A percentile compares a stretch with the other conserved stretches of the same genome.
Conservation (phyloP, 495 filamentous ascomycete species). For the Daldinia loculata region DNA sequence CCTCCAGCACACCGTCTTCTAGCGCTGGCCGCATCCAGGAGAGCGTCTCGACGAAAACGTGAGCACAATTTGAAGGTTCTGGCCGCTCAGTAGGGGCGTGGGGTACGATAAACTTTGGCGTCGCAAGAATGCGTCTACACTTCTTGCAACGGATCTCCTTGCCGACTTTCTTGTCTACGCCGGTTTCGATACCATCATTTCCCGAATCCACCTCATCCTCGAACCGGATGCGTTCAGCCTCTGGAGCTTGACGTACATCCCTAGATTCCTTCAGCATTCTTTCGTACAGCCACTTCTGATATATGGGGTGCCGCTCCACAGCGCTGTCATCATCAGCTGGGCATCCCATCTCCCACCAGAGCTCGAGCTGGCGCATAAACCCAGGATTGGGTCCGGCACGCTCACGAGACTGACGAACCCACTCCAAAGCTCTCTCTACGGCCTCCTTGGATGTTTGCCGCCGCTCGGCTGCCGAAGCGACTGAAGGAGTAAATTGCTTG, state of each 20-base stretch:
- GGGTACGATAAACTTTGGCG: constrained; percentile 51
- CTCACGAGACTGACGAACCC: constrained; percentile 70
- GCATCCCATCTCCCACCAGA: constrained; percentile 87
- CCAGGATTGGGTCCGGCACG: constrained; percentile 86
- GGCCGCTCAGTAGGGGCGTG: constrained; percentile 44
- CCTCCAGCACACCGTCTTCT: constrained; percentile 77
- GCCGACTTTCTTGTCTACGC: constrained; percentile 39
- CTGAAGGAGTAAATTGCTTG: constrained; percentile 28
- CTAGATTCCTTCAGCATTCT: constrained; percentile 78
- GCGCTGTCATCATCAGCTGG: constrained; percentile 64
- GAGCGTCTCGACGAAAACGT: constrained; percentile 88
- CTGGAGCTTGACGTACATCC: constrained; percentile 68
- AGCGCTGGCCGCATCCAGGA: constrained; percentile 92
- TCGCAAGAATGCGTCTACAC: constrained; percentile 64
- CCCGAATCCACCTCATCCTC: constrained; percentile 72
- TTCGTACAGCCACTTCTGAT: constrained; percentile 89
- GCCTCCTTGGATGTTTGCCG: constrained; percentile 44
- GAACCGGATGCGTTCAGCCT: constrained; percentile 79
- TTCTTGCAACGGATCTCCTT: constrained; percentile 70
- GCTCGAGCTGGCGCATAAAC: constrained; percentile 84
- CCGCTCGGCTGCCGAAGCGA: constrained; percentile 37
- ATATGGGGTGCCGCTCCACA: constrained; percentile 70
- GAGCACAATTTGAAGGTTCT: constrained; percentile 64
- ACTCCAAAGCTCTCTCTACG: constrained; percentile 53
- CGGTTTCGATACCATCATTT: constrained; percentile 21